Conservation (phyloP, 305 asterid species). For the Ilex paraguariensis region DNA sequence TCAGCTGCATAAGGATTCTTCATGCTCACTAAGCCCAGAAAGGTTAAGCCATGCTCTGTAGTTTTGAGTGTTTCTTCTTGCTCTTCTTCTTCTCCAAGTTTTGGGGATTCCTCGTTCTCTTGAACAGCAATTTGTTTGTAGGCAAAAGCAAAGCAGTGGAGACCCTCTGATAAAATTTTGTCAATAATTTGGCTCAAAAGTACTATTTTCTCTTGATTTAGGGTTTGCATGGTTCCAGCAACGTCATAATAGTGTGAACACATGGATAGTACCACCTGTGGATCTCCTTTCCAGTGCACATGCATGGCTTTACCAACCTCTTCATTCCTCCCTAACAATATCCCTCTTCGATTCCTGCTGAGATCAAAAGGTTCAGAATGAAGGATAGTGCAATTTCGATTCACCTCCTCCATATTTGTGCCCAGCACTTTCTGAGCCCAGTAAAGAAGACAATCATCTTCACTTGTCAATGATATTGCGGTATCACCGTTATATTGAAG, state of each 20-base stretch:
- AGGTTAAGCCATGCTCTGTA: slow-evolving; percentile 13
- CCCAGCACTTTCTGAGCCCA: slow-evolving; percentile 31
- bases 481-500: background rate
- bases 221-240: slow-evolving; percentile 24
- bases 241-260: slow-evolving; percentile 26
- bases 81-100: slow-evolving; percentile 3
- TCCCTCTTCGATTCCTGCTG: background rate
- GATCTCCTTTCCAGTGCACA: slow-evolving; percentile 30
- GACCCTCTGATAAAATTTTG: background rate
- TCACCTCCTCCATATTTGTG: background rate
- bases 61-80: background rate
- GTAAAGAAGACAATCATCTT: slow-evolving; percentile 19
- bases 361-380: background rate
- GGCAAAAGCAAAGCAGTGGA: slow-evolving; percentile 27
- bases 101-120: background rate
- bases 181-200: slow-evolving; percentile 6
- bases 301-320: slow-evolving; percentile 4
- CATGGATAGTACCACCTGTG: slow-evolving; percentile 12
- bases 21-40: slow-evolving; percentile 27
- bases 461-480: background rate
- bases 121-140: slow-evolving; percentile 14
- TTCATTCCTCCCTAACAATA: slow-evolving; percentile 5
- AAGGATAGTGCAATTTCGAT: slow-evolving; percentile 7
- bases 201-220: slow-evolving; percentile 18
- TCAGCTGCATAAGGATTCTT: slow-evolving; percentile 27